These are phyloP conservation scores for Pseudophaeomoniella oleicola DNA, from an alignment of 2,329 filamentous ascomycete genomes.

Conservation along the genomic window DNA sequence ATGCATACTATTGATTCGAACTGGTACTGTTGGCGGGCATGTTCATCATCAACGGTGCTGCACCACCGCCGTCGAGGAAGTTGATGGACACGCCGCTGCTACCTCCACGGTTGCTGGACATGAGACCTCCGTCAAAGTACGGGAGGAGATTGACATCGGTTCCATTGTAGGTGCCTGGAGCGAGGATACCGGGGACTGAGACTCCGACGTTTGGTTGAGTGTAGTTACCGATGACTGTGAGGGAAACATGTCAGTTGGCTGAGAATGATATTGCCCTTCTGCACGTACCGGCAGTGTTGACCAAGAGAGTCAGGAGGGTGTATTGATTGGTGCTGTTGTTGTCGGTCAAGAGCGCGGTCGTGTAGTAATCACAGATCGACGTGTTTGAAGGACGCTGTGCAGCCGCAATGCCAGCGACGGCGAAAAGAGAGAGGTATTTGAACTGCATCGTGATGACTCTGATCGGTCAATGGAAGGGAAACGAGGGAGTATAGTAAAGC, in stretches of 20 bases:
- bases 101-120: constrained; percentile 38
- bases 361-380: constrained; percentile 51
- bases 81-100: constrained; percentile 35
- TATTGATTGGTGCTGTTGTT: constrained; percentile 46
- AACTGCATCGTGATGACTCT: constrained; percentile 4
- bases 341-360: constrained; percentile 40
- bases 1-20: constrained; percentile 44
- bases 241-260: no score
- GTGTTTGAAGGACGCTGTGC: constrained; percentile 34
- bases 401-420: constrained; percentile 12
- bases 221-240: constrained; percentile 52
- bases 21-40: constrained; percentile 35
- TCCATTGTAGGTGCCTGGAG: constrained; percentile 32
- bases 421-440: constrained; percentile 7
- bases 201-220: constrained; percentile 38
- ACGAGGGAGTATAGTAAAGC: neutral
- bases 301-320: constrained; percentile 39
- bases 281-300: constrained; percentile 51
- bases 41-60: constrained; percentile 39
- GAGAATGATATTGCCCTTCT: no score
- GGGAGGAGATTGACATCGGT: constrained; percentile 40
- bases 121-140: constrained; percentile 43
- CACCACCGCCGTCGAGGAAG: constrained; percentile 47
- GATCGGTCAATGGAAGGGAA: neutral
- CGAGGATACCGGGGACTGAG: constrained; percentile 43